Evolutionary conservation across 164 flowering plant genomes (phyloP).

Genomic region (Sedum album): DNA sequence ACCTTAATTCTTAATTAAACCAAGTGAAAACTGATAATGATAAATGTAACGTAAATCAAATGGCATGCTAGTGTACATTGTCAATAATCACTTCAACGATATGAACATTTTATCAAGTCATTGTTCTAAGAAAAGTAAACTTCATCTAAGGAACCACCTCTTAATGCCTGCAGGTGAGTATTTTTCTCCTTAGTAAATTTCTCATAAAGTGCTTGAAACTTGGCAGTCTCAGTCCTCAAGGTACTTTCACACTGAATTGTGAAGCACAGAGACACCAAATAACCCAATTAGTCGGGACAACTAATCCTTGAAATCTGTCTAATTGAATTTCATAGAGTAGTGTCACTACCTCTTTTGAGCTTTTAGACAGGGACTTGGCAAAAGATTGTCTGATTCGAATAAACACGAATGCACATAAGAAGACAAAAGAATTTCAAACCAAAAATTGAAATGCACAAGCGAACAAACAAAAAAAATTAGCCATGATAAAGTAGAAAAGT

Average conservation of each 20-base stretch:
- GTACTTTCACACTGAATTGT: constrained; percentile 54
- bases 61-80: not conserved
- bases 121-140: not conserved
- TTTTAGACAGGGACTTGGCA: constrained; percentile 71
- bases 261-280: not conserved
- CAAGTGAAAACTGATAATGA: no score
- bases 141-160: constrained; percentile 24
- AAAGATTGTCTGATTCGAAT: constrained; percentile 50
- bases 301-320: not conserved
- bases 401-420: not conserved
- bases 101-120: not conserved
- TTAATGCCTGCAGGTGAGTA: constrained; percentile 51
- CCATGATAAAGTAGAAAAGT: no score
- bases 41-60: not conserved
- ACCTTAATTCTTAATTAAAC: no score
- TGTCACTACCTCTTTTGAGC: constrained; percentile 71
- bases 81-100: not conserved
- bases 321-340: not conserved
- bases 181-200: constrained; percentile 65
- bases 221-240: constrained; percentile 64
- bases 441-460: not conserved
- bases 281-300: not conserved
- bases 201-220: constrained; percentile 62
- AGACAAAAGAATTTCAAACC: not conserved
- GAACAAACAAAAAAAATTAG: not conserved